phyloP scores from a whole-genome alignment of 345 rosid species.

The Turritis glabra region DNA sequence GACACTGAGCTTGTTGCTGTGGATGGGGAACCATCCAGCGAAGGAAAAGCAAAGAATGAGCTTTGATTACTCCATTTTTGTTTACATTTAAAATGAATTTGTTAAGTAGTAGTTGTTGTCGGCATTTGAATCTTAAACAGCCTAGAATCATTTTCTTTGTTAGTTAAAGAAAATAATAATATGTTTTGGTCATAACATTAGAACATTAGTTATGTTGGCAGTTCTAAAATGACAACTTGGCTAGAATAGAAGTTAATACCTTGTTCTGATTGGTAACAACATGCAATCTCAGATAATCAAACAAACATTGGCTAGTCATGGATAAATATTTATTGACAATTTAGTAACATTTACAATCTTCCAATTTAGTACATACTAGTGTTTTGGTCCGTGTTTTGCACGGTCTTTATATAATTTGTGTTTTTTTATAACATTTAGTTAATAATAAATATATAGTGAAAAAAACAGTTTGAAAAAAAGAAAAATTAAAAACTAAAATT shows the following conservation, averaged over 20 bases:
- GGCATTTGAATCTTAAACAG: conserved; percentile 8
- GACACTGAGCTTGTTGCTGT: no score
- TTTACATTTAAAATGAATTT: neutral
- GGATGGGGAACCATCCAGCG: no score
- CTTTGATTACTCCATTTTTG: conserved; percentile 23
- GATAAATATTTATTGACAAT: neutral
- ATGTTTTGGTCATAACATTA: neutral
- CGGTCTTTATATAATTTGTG: no score
- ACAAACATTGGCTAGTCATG: neutral
- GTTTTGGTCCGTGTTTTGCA: no score
- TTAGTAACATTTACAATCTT: no score
- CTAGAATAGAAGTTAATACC: neutral
- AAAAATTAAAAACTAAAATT: no score
- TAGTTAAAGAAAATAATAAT: conserved; percentile 15
- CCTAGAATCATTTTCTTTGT: conserved; percentile 9
- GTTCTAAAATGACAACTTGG: conserved; percentile 11
- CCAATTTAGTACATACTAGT: no score
- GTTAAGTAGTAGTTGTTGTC: neutral
- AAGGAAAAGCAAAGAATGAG: no score
- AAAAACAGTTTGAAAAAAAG: no score
- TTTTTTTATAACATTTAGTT: no score
- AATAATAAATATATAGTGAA: no score
- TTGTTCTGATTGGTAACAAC: neutral
- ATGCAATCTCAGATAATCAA: neutral
- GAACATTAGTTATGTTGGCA: neutral